phyloP scores from a whole-genome alignment of 2,329 filamentous ascomycete genomes.

The Verticillium alfalfae region DNA sequence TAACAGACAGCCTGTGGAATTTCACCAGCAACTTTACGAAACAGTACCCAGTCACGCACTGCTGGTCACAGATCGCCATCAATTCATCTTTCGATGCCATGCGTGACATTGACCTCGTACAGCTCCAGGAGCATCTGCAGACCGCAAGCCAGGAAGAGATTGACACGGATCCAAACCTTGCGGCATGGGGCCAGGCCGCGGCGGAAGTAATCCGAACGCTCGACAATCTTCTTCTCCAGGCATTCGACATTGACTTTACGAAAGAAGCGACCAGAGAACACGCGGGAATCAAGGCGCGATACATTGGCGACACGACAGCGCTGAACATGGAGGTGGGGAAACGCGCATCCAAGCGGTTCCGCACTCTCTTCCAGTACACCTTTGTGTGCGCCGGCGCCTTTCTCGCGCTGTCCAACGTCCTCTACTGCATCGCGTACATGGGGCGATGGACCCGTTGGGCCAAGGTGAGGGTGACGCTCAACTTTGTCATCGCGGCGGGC shows the following conservation, averaged over 20 bases:
- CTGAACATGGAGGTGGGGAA: constrained; percentile 9
- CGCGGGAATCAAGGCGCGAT: constrained; percentile 9
- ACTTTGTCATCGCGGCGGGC: constrained; percentile 21
- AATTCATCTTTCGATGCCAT: constrained; percentile 20
- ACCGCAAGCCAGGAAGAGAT: constrained; percentile 2
- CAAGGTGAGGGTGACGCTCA: constrained; percentile 20
- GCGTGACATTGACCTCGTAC: constrained; percentile 20
- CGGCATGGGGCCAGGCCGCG: not conserved
- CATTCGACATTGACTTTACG: constrained; percentile 19
- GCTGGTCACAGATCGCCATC: constrained; percentile 11
- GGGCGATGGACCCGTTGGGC: constrained; percentile 24
- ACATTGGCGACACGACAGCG: constrained; percentile 11
- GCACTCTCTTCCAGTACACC: constrained; percentile 24
- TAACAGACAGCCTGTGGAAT: constrained; percentile 2
- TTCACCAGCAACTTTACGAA: constrained; percentile 15
- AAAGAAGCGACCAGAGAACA: constrained; percentile 15
- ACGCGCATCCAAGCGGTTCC: not conserved
- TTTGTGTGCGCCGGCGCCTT: constrained; percentile 25
- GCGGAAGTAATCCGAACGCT: not conserved
- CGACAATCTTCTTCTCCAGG: constrained; percentile 3
- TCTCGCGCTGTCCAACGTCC: constrained; percentile 22
- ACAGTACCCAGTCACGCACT: constrained; percentile 20
- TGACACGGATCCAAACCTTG: constrained; percentile 1
- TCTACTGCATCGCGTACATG: constrained; percentile 22
- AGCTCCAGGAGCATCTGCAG: constrained; percentile 3